These are phyloP conservation scores for Sesbania bispinosa DNA, from an alignment of 306 rosid species.

Conservation along the genomic window DNA sequence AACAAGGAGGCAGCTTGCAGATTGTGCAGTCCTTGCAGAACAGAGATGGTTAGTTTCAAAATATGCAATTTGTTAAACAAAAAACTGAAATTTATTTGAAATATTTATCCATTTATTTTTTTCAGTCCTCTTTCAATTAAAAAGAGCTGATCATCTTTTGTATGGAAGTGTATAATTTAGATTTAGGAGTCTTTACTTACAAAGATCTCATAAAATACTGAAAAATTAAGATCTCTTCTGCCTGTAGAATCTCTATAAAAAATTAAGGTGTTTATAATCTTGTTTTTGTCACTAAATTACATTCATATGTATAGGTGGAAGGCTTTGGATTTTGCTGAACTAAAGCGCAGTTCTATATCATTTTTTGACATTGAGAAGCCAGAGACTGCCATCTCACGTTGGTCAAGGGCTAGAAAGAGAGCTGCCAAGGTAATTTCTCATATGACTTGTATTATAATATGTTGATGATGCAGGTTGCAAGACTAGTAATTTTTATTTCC, in stretches of 20 bases:
- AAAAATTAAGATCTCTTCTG: background rate
- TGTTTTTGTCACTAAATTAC: background rate
- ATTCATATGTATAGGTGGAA: slow-evolving; percentile 60
- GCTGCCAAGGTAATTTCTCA: slow-evolving; percentile 67
- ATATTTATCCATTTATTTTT: background rate
- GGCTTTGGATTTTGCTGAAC: slow-evolving; percentile 79
- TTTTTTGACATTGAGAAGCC: slow-evolving; percentile 79
- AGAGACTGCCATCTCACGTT: slow-evolving; percentile 70
- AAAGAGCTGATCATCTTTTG: background rate
- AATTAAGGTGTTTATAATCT: background rate
- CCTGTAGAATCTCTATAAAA: background rate
- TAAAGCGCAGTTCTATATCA: slow-evolving; percentile 75
- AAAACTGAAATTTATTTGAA: background rate
- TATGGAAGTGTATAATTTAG: background rate
- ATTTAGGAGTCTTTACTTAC: background rate
- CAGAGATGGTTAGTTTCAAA: slow-evolving; percentile 71
- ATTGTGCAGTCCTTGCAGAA: slow-evolving; percentile 88
- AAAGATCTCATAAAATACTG: background rate
- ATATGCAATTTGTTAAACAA: slow-evolving; percentile 1
- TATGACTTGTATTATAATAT: background rate
- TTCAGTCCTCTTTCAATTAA: background rate
- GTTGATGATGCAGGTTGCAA: background rate
- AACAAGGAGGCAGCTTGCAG: slow-evolving; percentile 79
- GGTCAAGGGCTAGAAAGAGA: slow-evolving; percentile 78
- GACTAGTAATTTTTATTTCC: background rate